Evolutionary conservation across 805 yeast species (phyloP).

Genomic region (Candida endomychidarum): DNA sequence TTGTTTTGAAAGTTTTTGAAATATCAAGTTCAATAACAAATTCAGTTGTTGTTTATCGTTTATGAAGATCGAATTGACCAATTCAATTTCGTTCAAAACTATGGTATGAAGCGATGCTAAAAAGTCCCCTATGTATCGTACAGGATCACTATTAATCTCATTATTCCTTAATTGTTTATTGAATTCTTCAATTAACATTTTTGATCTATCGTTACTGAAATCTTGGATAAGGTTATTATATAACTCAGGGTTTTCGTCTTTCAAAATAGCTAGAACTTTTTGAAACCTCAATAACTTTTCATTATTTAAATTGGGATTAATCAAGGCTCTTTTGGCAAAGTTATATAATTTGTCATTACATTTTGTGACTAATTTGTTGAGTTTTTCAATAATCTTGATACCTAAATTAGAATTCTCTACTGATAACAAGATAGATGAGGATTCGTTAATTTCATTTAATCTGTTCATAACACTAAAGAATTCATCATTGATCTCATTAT

Average conservation of each 20-base stretch:
- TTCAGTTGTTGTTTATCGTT: conserved; percentile 21
- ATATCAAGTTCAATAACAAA: conserved; percentile 47
- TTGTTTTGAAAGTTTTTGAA: conserved; percentile 58
- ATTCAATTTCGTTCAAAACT: conserved; percentile 84
- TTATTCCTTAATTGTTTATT: conserved; percentile 38
- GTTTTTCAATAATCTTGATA: conserved; percentile 57
- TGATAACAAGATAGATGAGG: conserved; percentile 68
- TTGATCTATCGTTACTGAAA: conserved; percentile 70
- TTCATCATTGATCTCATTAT: conserved; percentile 47
- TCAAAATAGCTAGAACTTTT: conserved; percentile 30
- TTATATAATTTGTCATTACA: conserved; percentile 30
- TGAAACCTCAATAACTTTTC: conserved; percentile 29
- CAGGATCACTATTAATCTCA: conserved; percentile 51
- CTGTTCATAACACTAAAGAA: conserved; percentile 62
- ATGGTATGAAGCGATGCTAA: conserved; percentile 85
- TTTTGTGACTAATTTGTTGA: conserved; percentile 49
- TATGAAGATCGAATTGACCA: conserved; percentile 59
- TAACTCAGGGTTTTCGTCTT: conserved; percentile 40
- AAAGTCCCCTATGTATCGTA: conserved; percentile 80
- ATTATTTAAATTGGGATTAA: conserved; percentile 28
- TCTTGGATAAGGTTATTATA: conserved; percentile 61
- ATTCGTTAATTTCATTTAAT: conserved; percentile 62
- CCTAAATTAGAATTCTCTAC: conserved; percentile 69
- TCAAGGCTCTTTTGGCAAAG: conserved; percentile 34
- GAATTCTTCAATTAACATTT: conserved; percentile 65